Evolutionary conservation across 768 basidiomycete species (phyloP).

Genomic region (Kwoniella newhampshirensis): DNA sequence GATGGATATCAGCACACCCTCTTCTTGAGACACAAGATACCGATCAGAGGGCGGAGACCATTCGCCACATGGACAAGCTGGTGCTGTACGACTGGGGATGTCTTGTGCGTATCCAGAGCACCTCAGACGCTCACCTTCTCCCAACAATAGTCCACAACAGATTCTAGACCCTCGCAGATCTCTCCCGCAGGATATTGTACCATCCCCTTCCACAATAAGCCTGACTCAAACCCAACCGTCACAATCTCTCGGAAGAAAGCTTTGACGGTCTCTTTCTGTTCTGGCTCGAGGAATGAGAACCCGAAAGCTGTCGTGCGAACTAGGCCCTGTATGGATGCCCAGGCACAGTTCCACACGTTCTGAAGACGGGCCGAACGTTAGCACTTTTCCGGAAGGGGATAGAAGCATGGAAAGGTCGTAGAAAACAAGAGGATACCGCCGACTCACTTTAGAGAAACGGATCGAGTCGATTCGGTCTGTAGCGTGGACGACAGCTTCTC

Average conservation of each 20-base stretch:
- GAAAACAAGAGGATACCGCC: background rate
- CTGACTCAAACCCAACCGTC: slow-evolving; percentile 37
- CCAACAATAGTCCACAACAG: slow-evolving; percentile 24
- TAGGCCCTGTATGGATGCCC: slow-evolving; percentile 42
- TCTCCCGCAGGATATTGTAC: slow-evolving; percentile 29
- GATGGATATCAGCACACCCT: background rate
- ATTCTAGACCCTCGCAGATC: slow-evolving; percentile 17
- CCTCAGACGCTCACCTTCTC: slow-evolving; percentile 19
- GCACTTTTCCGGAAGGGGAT: background rate
- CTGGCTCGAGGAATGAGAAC: slow-evolving; percentile 16
- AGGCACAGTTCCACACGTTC: slow-evolving; percentile 49
- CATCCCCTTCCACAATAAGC: slow-evolving; percentile 36
- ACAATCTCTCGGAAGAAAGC: slow-evolving; percentile 42
- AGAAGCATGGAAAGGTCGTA: background rate
- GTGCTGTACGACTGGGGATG: too few species aligned
- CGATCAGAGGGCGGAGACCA: too few species aligned
- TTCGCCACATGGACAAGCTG: too few species aligned
- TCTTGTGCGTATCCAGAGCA: too few species aligned
- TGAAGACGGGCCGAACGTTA: slow-evolving; percentile 2
- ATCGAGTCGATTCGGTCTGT: slow-evolving; percentile 33
- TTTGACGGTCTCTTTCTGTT: slow-evolving; percentile 21
- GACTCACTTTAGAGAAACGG: slow-evolving; percentile 33
- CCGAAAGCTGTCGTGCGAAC: slow-evolving; percentile 29
- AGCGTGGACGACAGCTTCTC: slow-evolving; percentile 27
- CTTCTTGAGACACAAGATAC: too few species aligned